Evolutionary conservation across 208 protist species (phyloP), one percentile per base, ranked within the genome.

Genomic region (Acanthamoeba healyi): DNA sequence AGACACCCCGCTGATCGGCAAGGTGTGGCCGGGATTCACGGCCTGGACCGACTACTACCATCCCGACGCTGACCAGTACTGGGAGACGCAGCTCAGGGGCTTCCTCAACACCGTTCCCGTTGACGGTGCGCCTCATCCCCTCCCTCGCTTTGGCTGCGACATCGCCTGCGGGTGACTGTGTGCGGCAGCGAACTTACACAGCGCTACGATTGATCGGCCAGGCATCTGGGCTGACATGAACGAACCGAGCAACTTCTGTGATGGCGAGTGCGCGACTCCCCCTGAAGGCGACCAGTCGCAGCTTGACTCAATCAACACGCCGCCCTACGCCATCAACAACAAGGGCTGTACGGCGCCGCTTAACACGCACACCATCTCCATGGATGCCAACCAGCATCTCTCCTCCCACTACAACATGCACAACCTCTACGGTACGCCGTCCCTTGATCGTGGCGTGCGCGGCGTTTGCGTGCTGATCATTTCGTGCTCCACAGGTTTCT

Each of bases 141-240:
- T 63, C 22, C 1, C 44, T 38, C 15, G 32, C 12, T n/a, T 26
- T 15, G 29, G 29, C 49, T 44, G 14, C 24, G 51, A 34, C 1
- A 15, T 32, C 65, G 42, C n/a, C 51, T 46, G 70, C 94, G 40
- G 6, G 10, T 56, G 38, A 87, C 7, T 49, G 44, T 49, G 44
- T 49, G 44, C 44, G 44, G 44, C 44, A 12, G 9, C 44, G 12
- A 49, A 15, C 9, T 4, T 49, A 7, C 49, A 3, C 36, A 3
- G 7, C 0, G 14, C 15, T 49, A 26, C 38, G 22, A 3, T n/a
- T 32, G 19, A 7, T 3, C 38, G 34, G 15, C 5, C n/a, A 86
- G 92, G 79, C 46, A 56, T 94, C 22, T 99, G 98, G 98, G 95
- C 97, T 14, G 98, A 99, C 92, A 99, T 99, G 98, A 98, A 99